These are phyloP conservation scores for Cystobasidium ongulense DNA, from an alignment of 768 basidiomycete genomes.

Conservation along the genomic window DNA sequence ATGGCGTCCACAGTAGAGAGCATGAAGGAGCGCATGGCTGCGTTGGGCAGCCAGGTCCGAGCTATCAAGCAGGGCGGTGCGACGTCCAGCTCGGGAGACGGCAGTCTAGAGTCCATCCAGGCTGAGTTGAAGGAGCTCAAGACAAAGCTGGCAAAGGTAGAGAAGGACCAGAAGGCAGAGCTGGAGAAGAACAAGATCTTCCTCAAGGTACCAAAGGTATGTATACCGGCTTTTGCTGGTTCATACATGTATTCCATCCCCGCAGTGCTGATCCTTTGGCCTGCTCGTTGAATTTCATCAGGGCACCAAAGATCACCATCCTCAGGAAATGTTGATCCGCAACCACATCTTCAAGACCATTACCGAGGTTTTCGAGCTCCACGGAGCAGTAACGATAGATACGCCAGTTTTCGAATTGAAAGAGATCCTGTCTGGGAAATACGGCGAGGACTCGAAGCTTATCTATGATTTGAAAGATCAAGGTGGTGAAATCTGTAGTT, in stretches of 20 bases:
- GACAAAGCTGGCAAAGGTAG: constrained; percentile 49
- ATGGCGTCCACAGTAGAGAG: constrained; percentile 1
- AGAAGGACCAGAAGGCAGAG: constrained; percentile 52
- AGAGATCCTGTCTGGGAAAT: constrained; percentile 90
- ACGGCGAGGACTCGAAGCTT: constrained; percentile 93
- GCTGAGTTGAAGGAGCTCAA: constrained; percentile 40
- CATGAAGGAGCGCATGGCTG: constrained; percentile 19
- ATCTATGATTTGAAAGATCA: constrained; percentile 97
- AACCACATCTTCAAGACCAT: constrained; percentile 81
- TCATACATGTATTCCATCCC: constrained; percentile 27
- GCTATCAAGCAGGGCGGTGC: constrained; percentile 29
- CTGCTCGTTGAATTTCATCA: no score
- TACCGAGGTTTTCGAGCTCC: constrained; percentile 75
- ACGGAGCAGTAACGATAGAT: constrained; percentile 85
- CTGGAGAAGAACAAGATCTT: constrained; percentile 50
- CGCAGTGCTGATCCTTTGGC: no score
- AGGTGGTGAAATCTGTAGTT: constrained; percentile 87
- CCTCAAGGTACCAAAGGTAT: constrained; percentile 88
- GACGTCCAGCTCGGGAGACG: constrained; percentile 6
- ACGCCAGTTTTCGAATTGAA: constrained; percentile 97
- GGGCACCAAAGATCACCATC: constrained; percentile 93
- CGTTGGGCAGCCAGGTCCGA: constrained; percentile 8
- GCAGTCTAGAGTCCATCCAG: constrained; percentile 28
- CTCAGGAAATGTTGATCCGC: constrained; percentile 83
- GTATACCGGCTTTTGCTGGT: constrained; percentile 37